These are phyloP conservation scores for Echeveria elegans DNA, from an alignment of 164 flowering plant species.

Conservation along the genomic window DNA sequence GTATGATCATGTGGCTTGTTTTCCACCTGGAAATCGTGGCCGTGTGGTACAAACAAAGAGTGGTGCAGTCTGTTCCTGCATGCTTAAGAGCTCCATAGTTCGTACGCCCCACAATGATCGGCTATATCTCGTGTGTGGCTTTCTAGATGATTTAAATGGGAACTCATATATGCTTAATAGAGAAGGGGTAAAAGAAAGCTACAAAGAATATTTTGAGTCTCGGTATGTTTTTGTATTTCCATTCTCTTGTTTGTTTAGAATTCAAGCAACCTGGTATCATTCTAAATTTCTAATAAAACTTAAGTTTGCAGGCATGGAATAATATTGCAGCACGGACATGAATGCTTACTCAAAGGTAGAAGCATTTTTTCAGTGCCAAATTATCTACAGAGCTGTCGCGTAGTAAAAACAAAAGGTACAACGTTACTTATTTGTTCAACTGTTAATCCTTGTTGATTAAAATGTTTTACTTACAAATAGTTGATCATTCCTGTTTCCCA, in stretches of 20 bases:
- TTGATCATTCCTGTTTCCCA: neutral
- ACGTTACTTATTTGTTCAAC: neutral
- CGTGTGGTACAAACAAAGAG: slow-evolving; percentile 31
- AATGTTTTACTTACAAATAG: neutral
- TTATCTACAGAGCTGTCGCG: slow-evolving; percentile 25
- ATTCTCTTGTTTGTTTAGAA: neutral
- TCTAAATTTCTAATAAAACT: neutral
- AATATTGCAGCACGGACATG: slow-evolving; percentile 22
- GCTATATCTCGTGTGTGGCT: slow-evolving; percentile 38
- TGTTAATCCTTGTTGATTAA: neutral
- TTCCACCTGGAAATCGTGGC: slow-evolving; percentile 11
- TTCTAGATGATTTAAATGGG: slow-evolving; percentile 39
- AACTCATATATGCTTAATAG: slow-evolving; percentile 31
- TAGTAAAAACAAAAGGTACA: slow-evolving; percentile 34
- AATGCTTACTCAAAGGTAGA: slow-evolving; percentile 44
- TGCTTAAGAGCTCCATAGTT: slow-evolving; percentile 52
- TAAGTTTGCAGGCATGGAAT: slow-evolving; percentile 37
- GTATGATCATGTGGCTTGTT: slow-evolving; percentile 13
- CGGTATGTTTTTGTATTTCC: slow-evolving; percentile 27
- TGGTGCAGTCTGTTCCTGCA: slow-evolving; percentile 38
- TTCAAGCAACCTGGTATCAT: neutral
- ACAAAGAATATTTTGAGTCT: slow-evolving; percentile 38
- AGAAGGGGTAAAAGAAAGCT: slow-evolving; percentile 23
- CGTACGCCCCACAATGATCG: slow-evolving; percentile 65
- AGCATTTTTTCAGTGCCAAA: slow-evolving; percentile 36